Evolutionary conservation across 805 yeast genomes (phyloP).

Genomic region (Sugiyamaella valdiviana): DNA sequence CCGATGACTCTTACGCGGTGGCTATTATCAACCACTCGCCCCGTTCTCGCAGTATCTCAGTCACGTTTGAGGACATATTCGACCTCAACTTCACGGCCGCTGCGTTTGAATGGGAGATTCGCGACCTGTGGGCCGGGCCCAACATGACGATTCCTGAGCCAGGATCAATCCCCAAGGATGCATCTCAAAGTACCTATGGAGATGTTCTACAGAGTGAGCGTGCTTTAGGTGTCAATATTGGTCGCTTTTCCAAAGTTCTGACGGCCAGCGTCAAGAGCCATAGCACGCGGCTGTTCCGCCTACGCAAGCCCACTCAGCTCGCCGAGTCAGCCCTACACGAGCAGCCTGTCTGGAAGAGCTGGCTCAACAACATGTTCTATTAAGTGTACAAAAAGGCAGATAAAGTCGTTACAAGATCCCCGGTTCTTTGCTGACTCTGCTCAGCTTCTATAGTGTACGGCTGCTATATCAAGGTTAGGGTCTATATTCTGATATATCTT

Average conservation of each 20-base stretch:
- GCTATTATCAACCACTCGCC: conserved; percentile 4
- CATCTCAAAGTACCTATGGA: neutral
- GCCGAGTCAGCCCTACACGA: neutral
- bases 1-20: conserved; percentile 6
- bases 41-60: neutral
- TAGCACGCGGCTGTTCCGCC: neutral
- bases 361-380: neutral
- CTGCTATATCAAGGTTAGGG: neutral
- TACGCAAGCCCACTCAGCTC: neutral
- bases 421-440: neutral
- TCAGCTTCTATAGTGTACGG: neutral
- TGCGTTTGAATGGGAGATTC: conserved; percentile 1
- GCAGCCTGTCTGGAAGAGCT: neutral
- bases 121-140: conserved; percentile 6
- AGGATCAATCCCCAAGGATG: neutral
- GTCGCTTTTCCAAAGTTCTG: neutral
- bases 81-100: neutral
- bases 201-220: neutral
- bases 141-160: neutral
- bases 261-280: neutral
- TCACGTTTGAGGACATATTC: conserved; percentile 3
- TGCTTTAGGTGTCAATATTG: neutral
- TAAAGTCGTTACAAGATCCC: too few relatives aligned
- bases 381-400: too few relatives aligned
- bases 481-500: neutral